These are phyloP conservation scores for Furculomyces boomerangus DNA, from an alignment of 371 early-diverging fungal genomes.

Conservation along the genomic window DNA sequence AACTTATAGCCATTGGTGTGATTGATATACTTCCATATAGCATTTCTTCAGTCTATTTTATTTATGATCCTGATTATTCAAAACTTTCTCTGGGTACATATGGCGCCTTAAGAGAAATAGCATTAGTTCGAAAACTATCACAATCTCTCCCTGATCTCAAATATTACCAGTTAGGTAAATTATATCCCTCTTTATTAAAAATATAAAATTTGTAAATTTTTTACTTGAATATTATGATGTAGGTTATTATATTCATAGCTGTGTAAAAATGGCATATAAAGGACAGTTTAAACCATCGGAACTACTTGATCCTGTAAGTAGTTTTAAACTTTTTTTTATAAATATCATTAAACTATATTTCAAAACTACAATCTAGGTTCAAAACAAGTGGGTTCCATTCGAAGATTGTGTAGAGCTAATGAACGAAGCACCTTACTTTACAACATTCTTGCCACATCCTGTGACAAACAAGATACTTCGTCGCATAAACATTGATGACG, in stretches of 20 bases:
- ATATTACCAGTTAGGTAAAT: conserved; percentile 78
- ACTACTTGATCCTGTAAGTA: conserved; percentile 36
- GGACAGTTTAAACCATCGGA: conserved; percentile 68
- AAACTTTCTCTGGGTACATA: conserved; percentile 63
- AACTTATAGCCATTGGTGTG: conserved; percentile 70
- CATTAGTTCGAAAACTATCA: conserved; percentile 11
- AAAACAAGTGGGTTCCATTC: background rate
- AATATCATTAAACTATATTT: background rate
- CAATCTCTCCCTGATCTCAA: conserved; percentile 22
- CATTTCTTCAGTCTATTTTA: conserved; percentile 82
- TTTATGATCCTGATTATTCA: conserved; percentile 71
- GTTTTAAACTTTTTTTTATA: background rate
- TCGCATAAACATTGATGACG: background rate
- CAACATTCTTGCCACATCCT: background rate
- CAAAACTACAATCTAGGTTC: background rate
- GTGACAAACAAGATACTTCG: background rate
- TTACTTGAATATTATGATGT: too few species aligned
- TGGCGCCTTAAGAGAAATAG: conserved; percentile 64
- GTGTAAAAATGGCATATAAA: conserved; percentile 88
- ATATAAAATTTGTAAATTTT: too few species aligned
- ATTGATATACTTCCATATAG: conserved; percentile 77
- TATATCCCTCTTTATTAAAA: too few species aligned
- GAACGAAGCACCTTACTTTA: background rate
- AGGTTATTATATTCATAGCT: conserved; percentile 76
- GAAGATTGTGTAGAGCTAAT: background rate